A percentile compares a stretch with the other conserved stretches of the same genome.
Conservation (phyloP, 2,329 filamentous ascomycete genomes). For the Hymenoscyphus linearis region DNA sequence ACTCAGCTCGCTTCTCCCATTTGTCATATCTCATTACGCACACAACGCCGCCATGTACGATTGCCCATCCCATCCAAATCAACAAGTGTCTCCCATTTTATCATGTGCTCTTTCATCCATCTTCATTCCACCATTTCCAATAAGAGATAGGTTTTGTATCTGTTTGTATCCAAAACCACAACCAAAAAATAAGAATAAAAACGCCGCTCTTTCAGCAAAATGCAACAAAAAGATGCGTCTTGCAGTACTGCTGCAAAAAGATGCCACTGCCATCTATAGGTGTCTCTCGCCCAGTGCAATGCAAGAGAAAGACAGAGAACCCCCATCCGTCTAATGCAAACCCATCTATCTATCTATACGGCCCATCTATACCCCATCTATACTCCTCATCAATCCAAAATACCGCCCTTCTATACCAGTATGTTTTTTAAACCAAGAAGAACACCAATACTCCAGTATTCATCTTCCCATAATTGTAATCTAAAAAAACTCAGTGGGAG, state of each 20-base stretch:
- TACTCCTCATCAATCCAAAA: not conserved
- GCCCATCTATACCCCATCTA: not conserved
- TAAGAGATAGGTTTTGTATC: not conserved
- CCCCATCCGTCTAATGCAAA: not conserved
- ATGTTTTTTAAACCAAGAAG: no score
- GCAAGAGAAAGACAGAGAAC: not conserved
- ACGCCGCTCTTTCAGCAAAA: not conserved
- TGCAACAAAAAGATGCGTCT: not conserved
- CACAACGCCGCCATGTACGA: no score
- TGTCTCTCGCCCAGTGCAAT: not conserved
- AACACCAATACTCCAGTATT: not conserved
- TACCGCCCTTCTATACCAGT: not conserved
- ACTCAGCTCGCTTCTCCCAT: no score
- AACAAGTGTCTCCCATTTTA: no score
- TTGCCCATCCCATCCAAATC: no score
- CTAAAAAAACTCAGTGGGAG: not conserved
- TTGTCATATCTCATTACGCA: no score
- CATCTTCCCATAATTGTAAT: not conserved
- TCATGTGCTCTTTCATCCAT: no score
- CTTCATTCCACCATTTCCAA: no score
- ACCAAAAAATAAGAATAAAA: not conserved
- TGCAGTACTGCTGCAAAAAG: not conserved
- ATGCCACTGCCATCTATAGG: not conserved
- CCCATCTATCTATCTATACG: not conserved
- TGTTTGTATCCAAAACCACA: not conserved